A percentile compares a stretch with the other conserved stretches of the same genome.
phyloP scores from a whole-genome alignment of 225 moss, liverwort and hornwort species.

The Sphagnum tenellum region DNA sequence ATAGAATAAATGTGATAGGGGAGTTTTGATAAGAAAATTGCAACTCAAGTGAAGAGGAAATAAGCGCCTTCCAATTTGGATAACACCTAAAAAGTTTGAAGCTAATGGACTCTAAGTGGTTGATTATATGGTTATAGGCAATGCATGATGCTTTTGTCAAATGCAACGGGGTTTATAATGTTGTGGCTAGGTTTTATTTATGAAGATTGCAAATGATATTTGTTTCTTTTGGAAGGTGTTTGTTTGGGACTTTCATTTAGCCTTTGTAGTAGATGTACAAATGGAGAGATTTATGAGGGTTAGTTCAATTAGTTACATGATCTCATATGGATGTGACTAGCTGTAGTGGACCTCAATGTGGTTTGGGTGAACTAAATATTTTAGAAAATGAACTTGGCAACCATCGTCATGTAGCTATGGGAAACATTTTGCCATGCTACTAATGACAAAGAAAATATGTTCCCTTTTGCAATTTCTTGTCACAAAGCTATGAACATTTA shows the following conservation, averaged over 20 bases:
- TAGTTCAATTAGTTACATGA: too few relatives aligned
- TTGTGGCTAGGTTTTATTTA: conserved; percentile 57
- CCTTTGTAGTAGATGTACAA: too few relatives aligned
- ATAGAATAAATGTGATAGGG: background rate
- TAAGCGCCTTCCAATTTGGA: conserved; percentile 59
- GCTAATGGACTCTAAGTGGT: conserved; percentile 1
- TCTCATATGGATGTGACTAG: too few relatives aligned
- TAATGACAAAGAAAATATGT: too few relatives aligned
- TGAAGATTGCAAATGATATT: conserved; percentile 95
- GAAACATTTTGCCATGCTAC: too few relatives aligned
- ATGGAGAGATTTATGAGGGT: too few relatives aligned
- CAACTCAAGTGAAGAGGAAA: conserved; percentile 70
- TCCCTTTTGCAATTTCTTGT: too few relatives aligned
- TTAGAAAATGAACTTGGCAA: conserved; percentile 96
- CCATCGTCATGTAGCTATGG: background rate
- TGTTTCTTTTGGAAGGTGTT: conserved; percentile 70
- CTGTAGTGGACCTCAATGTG: conserved; percentile 86
- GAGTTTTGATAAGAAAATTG: conserved; percentile 84
- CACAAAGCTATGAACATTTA: too few relatives aligned
- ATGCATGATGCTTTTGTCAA: conserved; percentile 91
- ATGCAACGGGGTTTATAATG: conserved; percentile 80
- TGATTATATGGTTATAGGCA: conserved; percentile 24
- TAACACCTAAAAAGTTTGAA: conserved; percentile 95
- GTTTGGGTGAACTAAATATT: conserved; percentile 77
- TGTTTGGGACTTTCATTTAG: too few relatives aligned